Percentiles rank a stretch among this genome's conserved stretches.
phyloP scores from a whole-genome alignment of 75 land plant species.

The Adiantum capillusveneris region DNA sequence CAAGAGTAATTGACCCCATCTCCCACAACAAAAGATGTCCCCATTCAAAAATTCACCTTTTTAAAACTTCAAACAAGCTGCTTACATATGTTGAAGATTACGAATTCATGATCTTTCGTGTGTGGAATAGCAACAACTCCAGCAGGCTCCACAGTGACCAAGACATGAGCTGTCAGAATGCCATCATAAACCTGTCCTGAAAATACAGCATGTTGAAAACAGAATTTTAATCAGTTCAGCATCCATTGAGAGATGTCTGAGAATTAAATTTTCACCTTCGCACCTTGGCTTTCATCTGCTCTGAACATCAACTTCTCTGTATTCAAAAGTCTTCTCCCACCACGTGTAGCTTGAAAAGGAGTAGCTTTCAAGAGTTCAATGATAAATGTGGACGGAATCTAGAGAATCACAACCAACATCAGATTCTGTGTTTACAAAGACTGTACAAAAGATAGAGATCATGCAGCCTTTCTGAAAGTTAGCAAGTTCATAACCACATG shows the following conservation, averaged over 20 bases:
- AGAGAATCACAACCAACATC: background rate
- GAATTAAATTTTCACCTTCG: background rate
- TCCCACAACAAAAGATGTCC: no score
- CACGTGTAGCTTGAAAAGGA: background rate
- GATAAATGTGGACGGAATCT: background rate
- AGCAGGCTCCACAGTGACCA: conserved; percentile 1
- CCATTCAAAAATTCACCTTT: no score
- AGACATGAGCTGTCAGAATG: background rate
- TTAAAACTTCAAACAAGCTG: background rate
- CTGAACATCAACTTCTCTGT: conserved; percentile 1
- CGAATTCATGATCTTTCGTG: background rate
- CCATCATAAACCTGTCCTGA: background rate
- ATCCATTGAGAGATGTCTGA: background rate
- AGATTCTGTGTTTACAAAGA: no score
- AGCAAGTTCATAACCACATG: no score
- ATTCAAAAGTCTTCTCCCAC: conserved; percentile 1
- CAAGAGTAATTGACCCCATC: no score
- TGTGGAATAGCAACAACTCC: background rate
- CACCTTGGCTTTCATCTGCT: background rate
- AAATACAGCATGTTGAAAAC: background rate
- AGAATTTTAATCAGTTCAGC: background rate
- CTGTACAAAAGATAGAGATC: no score
- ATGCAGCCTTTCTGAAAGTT: no score
- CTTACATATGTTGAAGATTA: background rate
- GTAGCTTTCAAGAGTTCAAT: background rate